Evolutionary conservation across 208 protist species (phyloP).

Genomic region (Leishmania gerbilli): DNA sequence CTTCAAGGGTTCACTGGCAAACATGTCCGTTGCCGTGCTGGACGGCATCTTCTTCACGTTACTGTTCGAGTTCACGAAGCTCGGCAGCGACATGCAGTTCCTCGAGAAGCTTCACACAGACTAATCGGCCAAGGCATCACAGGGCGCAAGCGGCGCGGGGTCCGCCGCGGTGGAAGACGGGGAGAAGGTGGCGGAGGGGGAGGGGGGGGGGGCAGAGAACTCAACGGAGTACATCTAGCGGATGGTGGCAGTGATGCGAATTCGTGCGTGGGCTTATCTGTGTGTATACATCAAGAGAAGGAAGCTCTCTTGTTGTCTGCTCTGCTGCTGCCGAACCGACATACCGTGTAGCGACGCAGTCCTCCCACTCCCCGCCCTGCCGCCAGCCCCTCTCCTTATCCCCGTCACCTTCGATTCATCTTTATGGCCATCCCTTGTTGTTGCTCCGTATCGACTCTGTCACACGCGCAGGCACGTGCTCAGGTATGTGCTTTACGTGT

Average conservation of each 20-base stretch:
- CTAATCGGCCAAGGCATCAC: not conserved
- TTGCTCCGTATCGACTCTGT: constrained; percentile 3
- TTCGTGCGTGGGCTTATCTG: not conserved
- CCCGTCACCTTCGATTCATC: not conserved
- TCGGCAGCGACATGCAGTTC: constrained; percentile 80
- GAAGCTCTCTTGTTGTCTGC: not conserved
- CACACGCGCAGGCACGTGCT: not conserved
- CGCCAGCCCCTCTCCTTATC: not conserved
- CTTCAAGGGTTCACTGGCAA: constrained; percentile 82
- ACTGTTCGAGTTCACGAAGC: constrained; percentile 87
- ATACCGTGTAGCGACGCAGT: not conserved
- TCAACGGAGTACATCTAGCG: not conserved
- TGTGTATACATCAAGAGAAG: not conserved
- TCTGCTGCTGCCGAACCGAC: not conserved
- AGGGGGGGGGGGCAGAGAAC: not conserved
- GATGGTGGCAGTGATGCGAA: not conserved
- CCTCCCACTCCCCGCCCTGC: not conserved
- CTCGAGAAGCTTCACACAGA: constrained; percentile 28
- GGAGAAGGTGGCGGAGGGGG: not conserved
- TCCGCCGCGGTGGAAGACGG: not conserved
- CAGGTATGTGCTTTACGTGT: not conserved
- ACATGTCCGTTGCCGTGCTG: constrained; percentile 68
- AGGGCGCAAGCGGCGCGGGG: not conserved
- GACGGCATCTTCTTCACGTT: constrained; percentile 82
- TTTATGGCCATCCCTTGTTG: not conserved